These are phyloP conservation scores for Pezicula carpinea DNA, from an alignment of 2,329 filamentous ascomycete genomes.

Conservation along the genomic window DNA sequence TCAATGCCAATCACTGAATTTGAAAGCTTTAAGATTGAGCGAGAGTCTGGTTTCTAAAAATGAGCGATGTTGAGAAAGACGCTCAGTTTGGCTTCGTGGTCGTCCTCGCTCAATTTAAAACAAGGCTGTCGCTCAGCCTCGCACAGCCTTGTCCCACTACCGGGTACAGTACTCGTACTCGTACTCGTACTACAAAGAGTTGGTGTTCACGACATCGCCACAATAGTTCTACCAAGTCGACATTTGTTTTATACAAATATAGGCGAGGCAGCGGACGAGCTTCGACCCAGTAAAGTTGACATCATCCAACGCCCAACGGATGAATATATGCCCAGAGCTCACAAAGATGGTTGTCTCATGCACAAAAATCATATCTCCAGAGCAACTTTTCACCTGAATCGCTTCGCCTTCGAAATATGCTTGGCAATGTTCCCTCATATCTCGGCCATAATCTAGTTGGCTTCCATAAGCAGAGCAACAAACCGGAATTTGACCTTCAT, in stretches of 20 bases:
- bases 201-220: no score
- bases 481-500: slow-evolving; percentile 6
- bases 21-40: no score
- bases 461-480: neutral
- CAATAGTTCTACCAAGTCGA: slow-evolving; percentile 1
- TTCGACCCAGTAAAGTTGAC: slow-evolving; percentile 2
- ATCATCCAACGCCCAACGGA: no score
- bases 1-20: no score
- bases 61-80: no score
- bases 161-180: no score
- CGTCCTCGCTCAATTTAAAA: no score
- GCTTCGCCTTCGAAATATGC: slow-evolving; percentile 6
- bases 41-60: no score
- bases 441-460: slow-evolving; percentile 4
- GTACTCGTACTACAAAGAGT: no score
- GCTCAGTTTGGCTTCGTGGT: no score
- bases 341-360: slow-evolving; percentile 5
- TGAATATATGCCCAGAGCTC: slow-evolving; percentile 5
- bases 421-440: slow-evolving; percentile 8
- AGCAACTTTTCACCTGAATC: neutral
- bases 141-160: neutral
- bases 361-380: slow-evolving; percentile 3
- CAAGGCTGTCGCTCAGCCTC: no score
- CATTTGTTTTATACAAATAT: slow-evolving; percentile 3
- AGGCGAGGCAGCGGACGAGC: neutral